Conservation (phyloP, 306 rosid genomes). For the Vachellia pachyceras region DNA sequence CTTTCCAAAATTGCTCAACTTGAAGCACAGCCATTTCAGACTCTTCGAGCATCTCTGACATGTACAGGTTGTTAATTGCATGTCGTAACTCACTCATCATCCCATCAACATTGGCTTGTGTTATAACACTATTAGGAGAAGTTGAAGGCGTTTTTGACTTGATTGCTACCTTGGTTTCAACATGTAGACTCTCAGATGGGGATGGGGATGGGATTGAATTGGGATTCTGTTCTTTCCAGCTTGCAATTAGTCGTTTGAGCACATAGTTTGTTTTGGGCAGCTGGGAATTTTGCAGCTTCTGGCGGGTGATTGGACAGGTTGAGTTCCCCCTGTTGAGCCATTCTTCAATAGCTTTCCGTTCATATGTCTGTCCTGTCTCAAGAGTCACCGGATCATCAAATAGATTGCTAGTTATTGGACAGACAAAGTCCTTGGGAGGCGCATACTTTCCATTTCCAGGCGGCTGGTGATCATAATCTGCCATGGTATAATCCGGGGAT, state of each 20-base stretch:
- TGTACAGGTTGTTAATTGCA: conserved; percentile 69
- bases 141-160: conserved; percentile 54
- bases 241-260: conserved; percentile 81
- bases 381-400: conserved; percentile 97
- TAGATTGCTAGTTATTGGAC: conserved; percentile 86
- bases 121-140: conserved; percentile 70
- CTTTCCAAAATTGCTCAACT: conserved; percentile 74
- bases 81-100: conserved; percentile 57
- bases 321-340: conserved; percentile 86
- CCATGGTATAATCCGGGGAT: conserved; percentile 54
- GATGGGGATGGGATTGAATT: conserved; percentile 38
- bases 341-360: conserved; percentile 86
- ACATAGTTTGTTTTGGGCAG: conserved; percentile 94
- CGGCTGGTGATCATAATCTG: conserved; percentile 47
- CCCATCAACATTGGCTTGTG: conserved; percentile 66
- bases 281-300: conserved; percentile 72
- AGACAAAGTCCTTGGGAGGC: conserved; percentile 87
- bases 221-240: conserved; percentile 81
- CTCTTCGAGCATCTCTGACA: conserved; percentile 79
- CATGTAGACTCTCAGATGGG: conserved; percentile 43
- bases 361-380: conserved; percentile 95
- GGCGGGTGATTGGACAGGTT: conserved; percentile 92
- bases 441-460: conserved; percentile 51
- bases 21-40: conserved; percentile 82
- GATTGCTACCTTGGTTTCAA: conserved; percentile 31